These are phyloP conservation scores for Vinca minor DNA, from an alignment of 257 asterid species.

Conservation along the genomic window DNA sequence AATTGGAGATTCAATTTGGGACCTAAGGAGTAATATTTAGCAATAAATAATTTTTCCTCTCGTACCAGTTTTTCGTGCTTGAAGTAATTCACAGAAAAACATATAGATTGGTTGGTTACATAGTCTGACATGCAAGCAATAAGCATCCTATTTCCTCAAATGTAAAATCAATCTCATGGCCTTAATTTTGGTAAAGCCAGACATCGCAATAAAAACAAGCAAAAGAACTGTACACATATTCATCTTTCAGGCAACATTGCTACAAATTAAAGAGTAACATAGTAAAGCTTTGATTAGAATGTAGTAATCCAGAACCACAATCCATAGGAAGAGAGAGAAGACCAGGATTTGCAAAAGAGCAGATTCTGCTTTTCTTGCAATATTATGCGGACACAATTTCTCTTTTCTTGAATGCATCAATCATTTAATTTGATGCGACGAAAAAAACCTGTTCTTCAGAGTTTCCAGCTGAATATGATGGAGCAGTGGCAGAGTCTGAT, in stretches of 20 bases:
- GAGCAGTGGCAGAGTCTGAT: constrained; percentile 33
- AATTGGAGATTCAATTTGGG: too few species aligned
- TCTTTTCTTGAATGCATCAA: not conserved
- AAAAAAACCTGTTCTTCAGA: constrained; percentile 49
- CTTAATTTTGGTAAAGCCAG: not conserved
- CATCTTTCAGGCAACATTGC: not conserved
- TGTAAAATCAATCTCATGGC: not conserved
- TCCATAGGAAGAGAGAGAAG: not conserved
- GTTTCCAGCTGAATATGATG: constrained; percentile 38
- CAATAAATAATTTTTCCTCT: not conserved
- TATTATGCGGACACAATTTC: not conserved
- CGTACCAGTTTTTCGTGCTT: not conserved
- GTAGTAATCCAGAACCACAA: constrained; percentile 3
- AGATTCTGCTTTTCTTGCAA: not conserved
- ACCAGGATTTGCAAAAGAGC: not conserved
- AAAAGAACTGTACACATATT: not conserved
- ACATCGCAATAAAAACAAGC: not conserved
- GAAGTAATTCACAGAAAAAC: not conserved
- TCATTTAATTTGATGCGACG: not conserved
- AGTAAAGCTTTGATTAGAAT: not conserved
- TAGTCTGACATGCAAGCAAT: too few species aligned
- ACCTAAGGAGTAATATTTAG: too few species aligned
- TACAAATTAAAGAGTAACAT: constrained; percentile 1
- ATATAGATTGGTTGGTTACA: not conserved
- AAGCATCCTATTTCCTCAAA: too few species aligned